Evolutionary conservation across 768 basidiomycete genomes (phyloP), one percentile per base, ranked within the genome.

Genomic region (Russula virescens): DNA sequence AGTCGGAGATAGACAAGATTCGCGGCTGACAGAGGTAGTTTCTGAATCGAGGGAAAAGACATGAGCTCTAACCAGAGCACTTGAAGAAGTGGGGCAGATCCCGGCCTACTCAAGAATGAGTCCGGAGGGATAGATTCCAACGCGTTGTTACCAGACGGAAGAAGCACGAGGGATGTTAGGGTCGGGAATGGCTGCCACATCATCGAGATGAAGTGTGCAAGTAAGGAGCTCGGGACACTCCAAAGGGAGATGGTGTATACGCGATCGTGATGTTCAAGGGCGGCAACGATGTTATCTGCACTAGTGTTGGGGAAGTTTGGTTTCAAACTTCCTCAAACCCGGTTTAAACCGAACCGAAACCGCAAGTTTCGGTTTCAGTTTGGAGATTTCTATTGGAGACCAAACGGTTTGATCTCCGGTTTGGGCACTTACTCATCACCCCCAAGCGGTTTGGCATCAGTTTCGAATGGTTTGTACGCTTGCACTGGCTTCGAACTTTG

Each of bases 171-270:
- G 23, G 31, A 11, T 5, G 55, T 49, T 42, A 62, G 47, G 21
- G 21, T 31, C 3, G 61, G 49, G 31, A 62, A 62, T 25, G 47
- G 31, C 42, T n/a, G 18, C 28, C 51, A 31, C 49, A 56, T 56
- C 31, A 25, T 48, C 1, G 47, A 2, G 13, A 18, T 26, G 2
- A 62, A 35, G 16, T 38, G 31, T 25, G 25, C 23, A 28, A 31
- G 23, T 0, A 43, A 8, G 7, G 11, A 23, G 16, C 8, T 47
- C 25, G 42, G 26, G 3, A 52, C 2, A 25, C n/a, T 16, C n/a
- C 11, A 2, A 19, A 62, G 31, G 34, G 26, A 5, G 43, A 62
- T 38, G 10, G 23, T 13, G 18, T 14, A 28, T 18, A 61, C 28
- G 23, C 60, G 60, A 18, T 49, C 38, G 16, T 23, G 18, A 16